phyloP scores from a whole-genome alignment of 2,329 filamentous ascomycete genomes.

The Colletotrichum brevisporum region DNA sequence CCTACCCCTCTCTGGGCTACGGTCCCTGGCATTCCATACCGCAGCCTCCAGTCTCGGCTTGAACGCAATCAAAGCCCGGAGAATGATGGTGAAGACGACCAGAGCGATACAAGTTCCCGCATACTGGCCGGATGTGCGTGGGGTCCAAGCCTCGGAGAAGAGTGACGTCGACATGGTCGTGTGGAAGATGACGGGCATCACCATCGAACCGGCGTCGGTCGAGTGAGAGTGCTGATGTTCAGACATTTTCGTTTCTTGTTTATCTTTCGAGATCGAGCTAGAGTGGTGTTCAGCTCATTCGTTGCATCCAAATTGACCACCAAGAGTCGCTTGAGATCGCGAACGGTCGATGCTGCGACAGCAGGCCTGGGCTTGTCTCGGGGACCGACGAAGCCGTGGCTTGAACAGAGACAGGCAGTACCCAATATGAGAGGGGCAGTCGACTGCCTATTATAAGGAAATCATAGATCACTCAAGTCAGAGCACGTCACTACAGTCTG shows the following conservation, averaged over 20 bases:
- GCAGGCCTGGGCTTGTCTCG: background rate
- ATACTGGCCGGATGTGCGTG: conserved; percentile 11
- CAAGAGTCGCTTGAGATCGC: background rate
- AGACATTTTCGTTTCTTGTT: background rate
- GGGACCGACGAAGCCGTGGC: background rate
- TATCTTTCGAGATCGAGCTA: background rate
- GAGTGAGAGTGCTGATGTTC: background rate
- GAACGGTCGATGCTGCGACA: background rate
- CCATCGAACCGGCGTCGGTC: background rate
- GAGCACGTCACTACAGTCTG: background rate
- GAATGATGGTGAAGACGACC: conserved; percentile 7
- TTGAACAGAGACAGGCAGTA: background rate
- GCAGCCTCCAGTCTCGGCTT: conserved; percentile 15
- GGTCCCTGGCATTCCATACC: conserved; percentile 6
- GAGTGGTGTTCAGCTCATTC: background rate
- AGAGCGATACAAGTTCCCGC: conserved; percentile 24
- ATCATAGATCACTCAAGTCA: background rate
- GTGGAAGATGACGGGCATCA: conserved; percentile 34
- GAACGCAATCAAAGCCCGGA: conserved; percentile 31
- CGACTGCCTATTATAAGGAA: background rate
- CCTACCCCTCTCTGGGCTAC: background rate
- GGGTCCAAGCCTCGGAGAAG: conserved; percentile 10
- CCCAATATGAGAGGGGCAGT: background rate
- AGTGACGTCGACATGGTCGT: conserved; percentile 17
- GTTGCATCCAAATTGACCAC: background rate